Conservation (phyloP, 2,329 filamentous ascomycete species). For the Microcyclospora tardicrescens region DNA sequence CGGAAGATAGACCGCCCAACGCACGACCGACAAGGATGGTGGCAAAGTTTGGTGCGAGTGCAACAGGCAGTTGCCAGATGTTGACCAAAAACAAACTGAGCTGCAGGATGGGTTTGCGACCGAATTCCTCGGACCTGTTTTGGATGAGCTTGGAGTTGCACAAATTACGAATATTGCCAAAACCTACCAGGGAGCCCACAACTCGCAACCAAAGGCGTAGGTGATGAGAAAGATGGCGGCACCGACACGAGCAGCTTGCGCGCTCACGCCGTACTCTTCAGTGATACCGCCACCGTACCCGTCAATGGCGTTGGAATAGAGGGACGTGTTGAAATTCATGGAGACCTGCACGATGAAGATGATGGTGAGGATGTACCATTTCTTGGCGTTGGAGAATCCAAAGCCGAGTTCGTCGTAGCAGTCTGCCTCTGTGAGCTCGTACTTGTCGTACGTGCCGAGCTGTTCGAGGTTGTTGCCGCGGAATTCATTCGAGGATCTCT, state of each 20-base stretch:
- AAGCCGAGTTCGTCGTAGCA: constrained; percentile 39
- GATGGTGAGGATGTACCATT: constrained; percentile 40
- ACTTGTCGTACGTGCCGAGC: constrained; percentile 29
- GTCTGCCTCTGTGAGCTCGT: constrained; percentile 37
- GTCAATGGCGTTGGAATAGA: constrained; percentile 40
- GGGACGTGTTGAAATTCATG: constrained; percentile 47
- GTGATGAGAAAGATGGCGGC: constrained; percentile 39
- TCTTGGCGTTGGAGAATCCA: constrained; percentile 37
- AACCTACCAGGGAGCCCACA: constrained; percentile 38
- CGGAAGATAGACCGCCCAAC: constrained; percentile 47
- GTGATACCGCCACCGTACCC: constrained; percentile 24
- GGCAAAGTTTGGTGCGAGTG: constrained; percentile 32
- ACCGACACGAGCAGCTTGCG: constrained; percentile 35
- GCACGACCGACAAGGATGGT: constrained; percentile 35
- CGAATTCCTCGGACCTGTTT: constrained; percentile 35
- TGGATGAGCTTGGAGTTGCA: constrained; percentile 10
- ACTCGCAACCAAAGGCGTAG: constrained; percentile 39
- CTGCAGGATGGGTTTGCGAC: constrained; percentile 40
- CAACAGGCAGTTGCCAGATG: constrained; percentile 40
- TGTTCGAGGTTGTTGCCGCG: constrained; percentile 15
- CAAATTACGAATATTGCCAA: constrained; percentile 33
- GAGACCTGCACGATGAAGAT: constrained; percentile 43
- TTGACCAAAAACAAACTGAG: constrained; percentile 40
- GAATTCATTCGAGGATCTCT: constrained; percentile 5
- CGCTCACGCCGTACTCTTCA: constrained; percentile 34